Base-by-base conservation (phyloP, 2,329 filamentous ascomycete species). In the Biscogniauxia sp. region DNA sequence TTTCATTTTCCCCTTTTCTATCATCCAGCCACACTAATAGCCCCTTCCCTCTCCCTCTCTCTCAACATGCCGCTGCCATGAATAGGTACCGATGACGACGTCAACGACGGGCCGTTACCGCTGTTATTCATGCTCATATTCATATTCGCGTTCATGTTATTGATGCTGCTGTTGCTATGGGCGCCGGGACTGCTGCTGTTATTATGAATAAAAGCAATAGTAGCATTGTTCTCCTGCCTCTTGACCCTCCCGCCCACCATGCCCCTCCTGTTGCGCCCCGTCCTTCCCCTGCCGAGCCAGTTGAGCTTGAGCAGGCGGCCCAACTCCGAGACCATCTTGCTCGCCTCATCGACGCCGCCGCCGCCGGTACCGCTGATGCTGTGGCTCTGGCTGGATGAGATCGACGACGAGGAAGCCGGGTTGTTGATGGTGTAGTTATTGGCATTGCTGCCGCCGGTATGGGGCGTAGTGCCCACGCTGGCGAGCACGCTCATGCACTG, bases 401-500 rank as follows among this genome's bases (percentile, higher is more conserved):
- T 7, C 7, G 28, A 32, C 28, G 28, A 32, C 7, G 28, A 32
- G 28, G 28, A 13, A 13, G 11, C 28, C 2, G 60, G 20, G 23
- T 25, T 23, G 6, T 25, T 19, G 45, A 45, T 37, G 57, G 55
- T 13, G 45, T 61, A 25, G 15, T 50, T 28, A 20, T 19, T 50
- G 11, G 19, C 51, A 23, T 23, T 57, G 23, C 26, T 32, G 53
- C 28, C 64, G 7, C 28, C 64, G 7, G 61, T 62, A 5, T 32
- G 28, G 11, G 28, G 28, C 28, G 28, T 32, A 7, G 64, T 64
- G 20, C 80, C 89, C 13, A 96, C 85, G 63, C 88, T 88, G 2
- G 92, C 91, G 20, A 99, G 81, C 7, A 99, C 93, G 73, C 90
- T 94, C 76, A 98, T 89, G 75, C 95, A 99, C 78, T 99, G 95